These are phyloP conservation scores for Oryza brachyantha DNA, from an alignment of 176 grass and related monocot species.

Conservation along the genomic window DNA sequence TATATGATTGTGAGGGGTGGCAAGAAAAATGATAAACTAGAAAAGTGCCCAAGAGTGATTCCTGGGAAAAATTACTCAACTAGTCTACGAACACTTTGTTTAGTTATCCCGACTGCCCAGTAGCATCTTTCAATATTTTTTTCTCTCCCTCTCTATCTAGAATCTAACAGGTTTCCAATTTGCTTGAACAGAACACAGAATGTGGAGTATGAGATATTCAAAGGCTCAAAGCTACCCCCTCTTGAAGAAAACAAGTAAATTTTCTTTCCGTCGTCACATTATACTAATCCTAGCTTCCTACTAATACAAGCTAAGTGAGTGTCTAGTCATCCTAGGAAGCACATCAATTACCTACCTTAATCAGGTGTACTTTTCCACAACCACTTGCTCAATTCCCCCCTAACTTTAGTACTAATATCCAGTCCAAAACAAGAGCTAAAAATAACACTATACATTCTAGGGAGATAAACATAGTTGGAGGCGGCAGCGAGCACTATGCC, in stretches of 20 bases:
- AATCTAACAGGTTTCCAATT: background rate
- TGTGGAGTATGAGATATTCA: background rate
- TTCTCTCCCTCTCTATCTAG: background rate
- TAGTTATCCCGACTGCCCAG: background rate
- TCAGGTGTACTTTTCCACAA: background rate
- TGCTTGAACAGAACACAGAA: background rate
- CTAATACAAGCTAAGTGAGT: constrained; percentile 19
- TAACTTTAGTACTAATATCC: background rate
- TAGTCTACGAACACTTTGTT: background rate
- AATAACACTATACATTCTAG: background rate
- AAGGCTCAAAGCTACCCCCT: background rate
- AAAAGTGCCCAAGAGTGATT: background rate
- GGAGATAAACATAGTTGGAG: background rate
- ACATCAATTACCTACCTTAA: constrained; percentile 28
- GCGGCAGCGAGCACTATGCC: constrained; percentile 22
- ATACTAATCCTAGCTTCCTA: background rate
- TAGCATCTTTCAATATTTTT: constrained; percentile 11
- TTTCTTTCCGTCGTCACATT: background rate
- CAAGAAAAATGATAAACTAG: background rate
- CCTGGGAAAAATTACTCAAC: background rate
- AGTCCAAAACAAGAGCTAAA: constrained; percentile 1
- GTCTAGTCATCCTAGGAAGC: constrained; percentile 41
- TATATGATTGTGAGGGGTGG: background rate
- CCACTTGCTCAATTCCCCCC: background rate
- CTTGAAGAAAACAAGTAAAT: background rate